Base-by-base conservation (phyloP, 2,329 filamentous ascomycete genomes). In the Diaporthe citriasiana region DNA sequence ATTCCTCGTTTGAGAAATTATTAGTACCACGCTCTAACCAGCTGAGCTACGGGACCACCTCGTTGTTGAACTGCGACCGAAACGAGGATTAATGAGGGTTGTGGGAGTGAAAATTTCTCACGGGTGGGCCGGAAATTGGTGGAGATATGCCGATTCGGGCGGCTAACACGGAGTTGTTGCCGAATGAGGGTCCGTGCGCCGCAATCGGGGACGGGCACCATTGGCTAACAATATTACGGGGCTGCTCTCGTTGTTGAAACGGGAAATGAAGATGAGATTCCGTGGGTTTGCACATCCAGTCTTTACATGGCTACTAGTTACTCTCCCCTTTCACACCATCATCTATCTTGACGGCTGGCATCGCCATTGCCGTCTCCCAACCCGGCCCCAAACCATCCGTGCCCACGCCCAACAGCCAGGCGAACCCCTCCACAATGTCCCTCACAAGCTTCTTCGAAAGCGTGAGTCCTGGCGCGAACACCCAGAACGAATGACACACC, bases 21-120 rank as follows among this genome's bases (percentile, higher is more conserved):
- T 74, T 74, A 74, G 72, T 74, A 74, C 72, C 57, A 74, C 72
- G 72, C 72, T 71, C 72, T 74, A 53, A 74, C 72, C 72, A 74
- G 50, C 68, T 74, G 72, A 74, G 72, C 72, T 72, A 74, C 72
- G 68, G 72, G 72, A 74, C 72, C 72, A 27, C 7, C 33, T 71
- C n/a, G 22, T 53, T 68, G 47, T 68, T 68, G 63, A 40, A 53
- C 0, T 25, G 30, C 0, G 15, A 12, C 1, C 0, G 1, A 0
- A 51, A 33, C 30, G 5, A 3, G 7, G 7, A 2, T 10, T 5
- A 0, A 19, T 68, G n/a, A 19, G 0, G 45, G 15, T 57, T 38
- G 63, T 22, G 13, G 7, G 7, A 25, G 17, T 66, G 22, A 38
- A 66, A 66, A 51, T 66, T 40, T 66, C 30, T 27, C 47, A 30